Evolutionary conservation across 1,284 basidiomycete species (phyloP), one percentile per base, ranked within the genome.

Genomic region (Lignosus rhinocerotis): DNA sequence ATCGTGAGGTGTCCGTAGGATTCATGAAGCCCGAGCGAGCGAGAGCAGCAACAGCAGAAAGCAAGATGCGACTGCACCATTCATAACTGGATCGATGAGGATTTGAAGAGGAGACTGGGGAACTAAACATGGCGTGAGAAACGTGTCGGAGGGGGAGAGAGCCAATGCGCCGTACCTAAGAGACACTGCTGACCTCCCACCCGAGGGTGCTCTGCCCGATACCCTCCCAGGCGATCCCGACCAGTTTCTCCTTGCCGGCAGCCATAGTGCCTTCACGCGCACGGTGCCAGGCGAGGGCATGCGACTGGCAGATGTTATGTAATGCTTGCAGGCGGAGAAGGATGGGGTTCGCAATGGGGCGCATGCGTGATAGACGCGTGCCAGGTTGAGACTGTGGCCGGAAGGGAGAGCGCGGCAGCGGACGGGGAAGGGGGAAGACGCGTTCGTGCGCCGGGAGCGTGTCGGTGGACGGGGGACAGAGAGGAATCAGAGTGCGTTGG

Each of bases 341-440:
- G 43, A 82, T 76, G 2, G 85, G 85, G 63, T 88, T 87, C 49
- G 81, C 81, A 2, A 87, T 76, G 3, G 81, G 80, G 7, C 85
- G 76, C 61, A 83, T 55, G 49, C 71, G 69, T 43, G 64, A 62
- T 30, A 58, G 55, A 33, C 57, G 58, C 17, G 36, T 56, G 31
- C 25, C 50, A 44, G 50, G 65, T 25, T 34, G 62, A 64, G 16
- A 56, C 10, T 57, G 53, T 16, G 60, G 56, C 41, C 69, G 68
- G 65, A 67, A 69, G 5, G 71, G 71, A 38, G 70, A 71, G 47
- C 71, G 70, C 33, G 69, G 69, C 44, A 69, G 66, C 6, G 68
- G 51, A 6, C 63, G 60, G 0, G 67, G 69, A 14, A 62, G 51
- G 9, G 69, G 63, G 61, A 70, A 70, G 11, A 69, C 65, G 54